phyloP scores from a whole-genome alignment of 202 grass and related monocot genomes.

The Panicum hallii region DNA sequence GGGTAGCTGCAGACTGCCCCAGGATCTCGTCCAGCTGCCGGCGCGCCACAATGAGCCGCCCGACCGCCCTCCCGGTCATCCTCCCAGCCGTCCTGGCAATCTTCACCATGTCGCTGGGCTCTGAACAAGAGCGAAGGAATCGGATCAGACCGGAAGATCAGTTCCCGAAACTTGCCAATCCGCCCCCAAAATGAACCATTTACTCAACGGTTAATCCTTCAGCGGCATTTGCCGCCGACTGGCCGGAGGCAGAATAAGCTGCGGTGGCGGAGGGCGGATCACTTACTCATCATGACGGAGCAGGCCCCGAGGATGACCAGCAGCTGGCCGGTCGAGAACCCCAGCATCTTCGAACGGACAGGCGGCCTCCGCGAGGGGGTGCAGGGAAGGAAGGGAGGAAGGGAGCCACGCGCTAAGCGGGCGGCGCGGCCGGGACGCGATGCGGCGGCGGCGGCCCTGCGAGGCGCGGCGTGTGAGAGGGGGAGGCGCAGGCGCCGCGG shows the following conservation, averaged over 20 bases:
- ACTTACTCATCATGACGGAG: slow-evolving; percentile 63
- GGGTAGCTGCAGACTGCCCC: slow-evolving; percentile 76
- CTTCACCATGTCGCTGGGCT: slow-evolving; percentile 79
- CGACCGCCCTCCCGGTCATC: slow-evolving; percentile 75
- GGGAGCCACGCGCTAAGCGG: neutral
- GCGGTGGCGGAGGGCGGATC: neutral
- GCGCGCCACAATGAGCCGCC: slow-evolving; percentile 73
- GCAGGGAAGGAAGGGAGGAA: neutral
- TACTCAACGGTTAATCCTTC: neutral
- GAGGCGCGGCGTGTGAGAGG: neutral
- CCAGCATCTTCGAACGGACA: slow-evolving; percentile 32
- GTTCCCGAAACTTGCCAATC: neutral
- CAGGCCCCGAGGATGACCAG: slow-evolving; percentile 54
- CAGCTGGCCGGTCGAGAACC: slow-evolving; percentile 46
- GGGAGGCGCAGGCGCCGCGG: neutral
- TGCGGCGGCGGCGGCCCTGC: neutral
- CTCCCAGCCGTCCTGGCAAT: slow-evolving; percentile 75
- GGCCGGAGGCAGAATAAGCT: neutral
- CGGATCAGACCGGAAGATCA: neutral
- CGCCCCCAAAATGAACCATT: neutral
- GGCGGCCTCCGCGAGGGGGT: neutral
- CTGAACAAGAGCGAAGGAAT: slow-evolving; percentile 43
- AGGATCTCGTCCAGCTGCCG: slow-evolving; percentile 72
- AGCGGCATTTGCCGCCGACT: neutral
- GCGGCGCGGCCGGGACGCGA: neutral